phyloP scores from a whole-genome alignment of 768 basidiomycete species.

The Filobasidium wieringae region DNA sequence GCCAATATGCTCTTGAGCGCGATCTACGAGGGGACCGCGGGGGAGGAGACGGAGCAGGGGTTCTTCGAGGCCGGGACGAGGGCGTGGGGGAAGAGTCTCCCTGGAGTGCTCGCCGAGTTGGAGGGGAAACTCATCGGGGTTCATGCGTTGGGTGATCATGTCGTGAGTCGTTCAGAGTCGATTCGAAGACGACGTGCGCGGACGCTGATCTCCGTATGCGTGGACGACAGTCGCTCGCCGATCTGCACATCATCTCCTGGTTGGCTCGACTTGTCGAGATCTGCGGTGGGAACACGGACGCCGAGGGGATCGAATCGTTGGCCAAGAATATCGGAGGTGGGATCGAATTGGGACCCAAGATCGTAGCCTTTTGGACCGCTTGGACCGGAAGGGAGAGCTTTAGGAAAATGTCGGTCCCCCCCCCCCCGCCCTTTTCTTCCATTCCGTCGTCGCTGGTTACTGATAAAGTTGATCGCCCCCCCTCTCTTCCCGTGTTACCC shows the following conservation, averaged over 20 bases:
- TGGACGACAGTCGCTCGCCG: constrained; percentile 49
- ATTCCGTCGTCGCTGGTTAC: too few relatives aligned
- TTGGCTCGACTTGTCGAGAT: constrained; percentile 51
- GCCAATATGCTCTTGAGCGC: constrained; percentile 32
- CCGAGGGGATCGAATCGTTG: constrained; percentile 25
- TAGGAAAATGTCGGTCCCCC: constrained; percentile 53
- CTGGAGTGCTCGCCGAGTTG: constrained; percentile 32
- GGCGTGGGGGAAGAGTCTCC: constrained; percentile 34
- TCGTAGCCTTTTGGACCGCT: constrained; percentile 62
- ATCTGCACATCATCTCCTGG: constrained; percentile 71
- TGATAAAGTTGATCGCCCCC: too few relatives aligned
- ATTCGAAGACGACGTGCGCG: neutral
- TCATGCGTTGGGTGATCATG: constrained; percentile 54
- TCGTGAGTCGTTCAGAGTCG: constrained; percentile 39
- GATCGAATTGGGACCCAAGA: constrained; percentile 44
- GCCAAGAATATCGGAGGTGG: constrained; percentile 47
- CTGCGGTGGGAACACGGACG: constrained; percentile 45
- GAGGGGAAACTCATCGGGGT: constrained; percentile 33
- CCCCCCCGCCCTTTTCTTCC: too few relatives aligned
- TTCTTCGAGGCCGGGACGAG: constrained; percentile 36
- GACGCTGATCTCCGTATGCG: neutral
- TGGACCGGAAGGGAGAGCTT: constrained; percentile 58
- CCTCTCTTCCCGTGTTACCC: too few relatives aligned
- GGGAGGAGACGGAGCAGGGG: constrained; percentile 23
- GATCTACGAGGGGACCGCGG: constrained; percentile 29